Evolutionary conservation across 73 alveolate genomes (phyloP).

Genomic region (Paramecium biaurelia): DNA sequence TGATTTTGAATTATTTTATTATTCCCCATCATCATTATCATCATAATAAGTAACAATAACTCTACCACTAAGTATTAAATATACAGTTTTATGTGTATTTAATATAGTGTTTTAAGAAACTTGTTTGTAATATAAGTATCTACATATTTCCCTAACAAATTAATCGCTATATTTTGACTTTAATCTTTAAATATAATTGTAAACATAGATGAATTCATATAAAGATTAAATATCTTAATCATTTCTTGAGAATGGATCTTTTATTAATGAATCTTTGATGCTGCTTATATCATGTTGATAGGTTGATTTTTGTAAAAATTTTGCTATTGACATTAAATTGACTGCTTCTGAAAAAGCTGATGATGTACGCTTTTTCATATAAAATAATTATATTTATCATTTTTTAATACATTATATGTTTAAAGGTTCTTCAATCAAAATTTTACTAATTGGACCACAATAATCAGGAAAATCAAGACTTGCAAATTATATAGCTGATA

Average conservation of each 20-base stretch:
- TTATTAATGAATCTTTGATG: background rate
- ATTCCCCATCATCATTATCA: background rate
- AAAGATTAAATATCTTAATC: background rate
- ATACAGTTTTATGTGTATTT: background rate
- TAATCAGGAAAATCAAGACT: slow-evolving; percentile 76
- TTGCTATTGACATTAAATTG: background rate
- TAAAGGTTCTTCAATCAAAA: slow-evolving; percentile 62
- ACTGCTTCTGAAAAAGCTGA: background rate
- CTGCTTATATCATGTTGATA: background rate
- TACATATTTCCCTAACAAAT: background rate
- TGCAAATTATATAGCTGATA: slow-evolving; percentile 79
- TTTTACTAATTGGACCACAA: slow-evolving; percentile 77
- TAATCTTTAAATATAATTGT: background rate
- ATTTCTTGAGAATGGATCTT: background rate
- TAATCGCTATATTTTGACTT: background rate
- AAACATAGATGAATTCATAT: background rate
- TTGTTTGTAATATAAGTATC: background rate
- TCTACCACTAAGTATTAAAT: background rate
- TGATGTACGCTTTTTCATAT: background rate
- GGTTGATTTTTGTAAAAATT: background rate
- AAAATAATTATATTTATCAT: background rate
- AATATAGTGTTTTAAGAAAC: background rate
- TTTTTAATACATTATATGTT: background rate
- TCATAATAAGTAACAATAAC: background rate
- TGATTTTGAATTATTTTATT: background rate